phyloP scores from a whole-genome alignment of 2,329 filamentous ascomycete species.

The Pseudocercospora musae region DNA sequence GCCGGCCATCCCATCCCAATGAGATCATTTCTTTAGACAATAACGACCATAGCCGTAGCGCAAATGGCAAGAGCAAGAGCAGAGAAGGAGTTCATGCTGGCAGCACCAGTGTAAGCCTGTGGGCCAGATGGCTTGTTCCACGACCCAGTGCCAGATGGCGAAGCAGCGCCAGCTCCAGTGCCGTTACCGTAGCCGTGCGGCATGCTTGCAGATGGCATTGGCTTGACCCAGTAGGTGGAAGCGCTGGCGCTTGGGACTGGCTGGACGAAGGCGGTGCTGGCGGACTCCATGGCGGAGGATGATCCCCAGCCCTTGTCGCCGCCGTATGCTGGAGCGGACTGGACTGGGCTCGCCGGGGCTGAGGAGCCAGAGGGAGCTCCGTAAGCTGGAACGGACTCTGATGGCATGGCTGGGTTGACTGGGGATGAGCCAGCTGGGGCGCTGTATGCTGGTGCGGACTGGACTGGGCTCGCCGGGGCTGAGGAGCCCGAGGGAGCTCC shows the following conservation, averaged over 20 bases:
- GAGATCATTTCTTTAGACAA: not conserved
- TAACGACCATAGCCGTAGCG: conserved; percentile 1
- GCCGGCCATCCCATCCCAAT: no score
- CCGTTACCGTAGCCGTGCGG: not conserved
- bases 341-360: not conserved
- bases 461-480: not conserved
- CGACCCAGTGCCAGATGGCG: not conserved
- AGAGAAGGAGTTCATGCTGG: conserved; percentile 4
- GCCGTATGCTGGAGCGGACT: not conserved
- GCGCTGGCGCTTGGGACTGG: not conserved
- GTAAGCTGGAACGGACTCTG: not conserved
- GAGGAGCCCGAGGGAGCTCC: not conserved
- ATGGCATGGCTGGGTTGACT: not conserved
- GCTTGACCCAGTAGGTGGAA: not conserved
- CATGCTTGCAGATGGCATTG: not conserved
- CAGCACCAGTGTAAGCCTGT: conserved; percentile 3
- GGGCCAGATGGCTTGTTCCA: conserved; percentile 4
- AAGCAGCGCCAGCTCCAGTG: not conserved
- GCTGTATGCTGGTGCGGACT: not conserved
- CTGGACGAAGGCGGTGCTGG: not conserved
- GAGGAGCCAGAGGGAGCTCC: not conserved
- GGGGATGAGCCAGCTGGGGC: not conserved
- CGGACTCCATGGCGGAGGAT: not conserved
- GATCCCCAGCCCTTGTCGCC: not conserved
- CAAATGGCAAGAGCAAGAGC: not conserved